Evolutionary conservation across 208 protist genomes (phyloP).

Genomic region (Trypanosoma brucei): DNA sequence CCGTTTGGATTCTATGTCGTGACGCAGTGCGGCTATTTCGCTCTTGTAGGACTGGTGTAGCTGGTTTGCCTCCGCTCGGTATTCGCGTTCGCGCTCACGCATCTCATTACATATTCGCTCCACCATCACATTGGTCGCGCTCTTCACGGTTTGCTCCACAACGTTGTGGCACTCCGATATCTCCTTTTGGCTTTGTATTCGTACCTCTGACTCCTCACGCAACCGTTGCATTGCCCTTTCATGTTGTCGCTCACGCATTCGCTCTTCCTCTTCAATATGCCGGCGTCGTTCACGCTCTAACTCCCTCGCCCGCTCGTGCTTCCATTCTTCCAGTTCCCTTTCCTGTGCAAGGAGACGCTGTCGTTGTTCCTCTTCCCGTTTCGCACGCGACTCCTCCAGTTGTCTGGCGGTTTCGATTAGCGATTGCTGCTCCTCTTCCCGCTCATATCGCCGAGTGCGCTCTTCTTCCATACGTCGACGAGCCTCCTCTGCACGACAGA

Average conservation of each 20-base stretch:
- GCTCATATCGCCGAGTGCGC: slow-evolving; percentile 36
- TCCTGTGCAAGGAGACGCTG: slow-evolving; percentile 65
- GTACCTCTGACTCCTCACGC: slow-evolving; percentile 49
- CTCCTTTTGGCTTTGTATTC: slow-evolving; percentile 23
- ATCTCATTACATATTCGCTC: slow-evolving; percentile 36
- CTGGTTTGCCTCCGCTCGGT: slow-evolving; percentile 30
- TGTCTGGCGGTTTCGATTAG: slow-evolving; percentile 42
- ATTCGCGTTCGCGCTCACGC: slow-evolving; percentile 37
- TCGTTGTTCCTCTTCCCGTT: slow-evolving; percentile 61
- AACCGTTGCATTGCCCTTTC: slow-evolving; percentile 67
- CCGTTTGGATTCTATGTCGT: slow-evolving; percentile 52
- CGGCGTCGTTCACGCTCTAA: slow-evolving; percentile 39
- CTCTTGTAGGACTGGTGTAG: slow-evolving; percentile 39
- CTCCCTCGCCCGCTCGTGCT: slow-evolving; percentile 53
- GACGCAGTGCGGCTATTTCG: slow-evolving; percentile 45
- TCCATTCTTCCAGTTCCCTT: slow-evolving; percentile 83
- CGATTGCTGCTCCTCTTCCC: slow-evolving; percentile 49
- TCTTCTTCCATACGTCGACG: slow-evolving; percentile 28
- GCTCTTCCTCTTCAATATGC: slow-evolving; percentile 60
- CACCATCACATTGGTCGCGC: slow-evolving; percentile 33
- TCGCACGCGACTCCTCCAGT: slow-evolving; percentile 56
- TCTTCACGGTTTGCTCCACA: slow-evolving; percentile 32
- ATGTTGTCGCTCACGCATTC: slow-evolving; percentile 59
- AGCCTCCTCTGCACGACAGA: slow-evolving; percentile 26
- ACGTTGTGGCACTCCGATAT: slow-evolving; percentile 31